phyloP scores from a whole-genome alignment of 2,329 filamentous ascomycete species.

The Aureobasidium sp. region DNA sequence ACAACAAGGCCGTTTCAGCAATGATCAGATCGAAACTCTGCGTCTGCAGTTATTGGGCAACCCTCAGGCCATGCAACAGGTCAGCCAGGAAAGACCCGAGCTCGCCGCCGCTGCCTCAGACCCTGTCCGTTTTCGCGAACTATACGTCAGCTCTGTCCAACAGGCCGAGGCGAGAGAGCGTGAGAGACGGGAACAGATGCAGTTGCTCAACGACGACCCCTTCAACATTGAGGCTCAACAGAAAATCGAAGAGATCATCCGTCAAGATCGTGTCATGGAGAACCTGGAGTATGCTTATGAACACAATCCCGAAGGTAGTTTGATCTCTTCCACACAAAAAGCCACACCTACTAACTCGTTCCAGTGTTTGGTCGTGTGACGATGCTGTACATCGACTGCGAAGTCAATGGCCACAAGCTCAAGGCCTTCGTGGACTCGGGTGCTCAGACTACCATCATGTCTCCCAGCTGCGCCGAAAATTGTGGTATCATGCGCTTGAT shows the following conservation, averaged over 20 bases:
- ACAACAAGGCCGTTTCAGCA: constrained; percentile 13
- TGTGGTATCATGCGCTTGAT: constrained; percentile 96
- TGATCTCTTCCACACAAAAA: neutral
- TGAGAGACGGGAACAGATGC: constrained; percentile 75
- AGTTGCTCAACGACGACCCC: constrained; percentile 80
- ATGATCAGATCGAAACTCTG: constrained; percentile 63
- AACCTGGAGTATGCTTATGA: constrained; percentile 96
- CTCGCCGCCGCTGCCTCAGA: constrained; percentile 70
- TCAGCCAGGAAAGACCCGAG: constrained; percentile 65
- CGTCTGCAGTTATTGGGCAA: constrained; percentile 77
- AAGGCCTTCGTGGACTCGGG: constrained; percentile 97
- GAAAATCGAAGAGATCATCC: constrained; percentile 94
- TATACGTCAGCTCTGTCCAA: constrained; percentile 59
- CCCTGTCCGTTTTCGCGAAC: constrained; percentile 64
- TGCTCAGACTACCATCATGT: constrained; percentile 98
- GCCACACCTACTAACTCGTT: neutral
- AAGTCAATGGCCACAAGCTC: constrained; percentile 85
- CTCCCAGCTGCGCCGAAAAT: constrained; percentile 77
- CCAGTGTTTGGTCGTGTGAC: constrained; percentile 88
- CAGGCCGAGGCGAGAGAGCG: constrained; percentile 63
- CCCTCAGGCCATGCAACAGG: constrained; percentile 60
- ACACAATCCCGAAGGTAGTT: constrained; percentile 84
- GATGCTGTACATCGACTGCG: constrained; percentile 92
- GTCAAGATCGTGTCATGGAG: constrained; percentile 87
- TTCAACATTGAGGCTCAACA: constrained; percentile 88